Conservation (phyloP, 371 early-diverging fungal genomes). For the Mucor mucedo region DNA sequence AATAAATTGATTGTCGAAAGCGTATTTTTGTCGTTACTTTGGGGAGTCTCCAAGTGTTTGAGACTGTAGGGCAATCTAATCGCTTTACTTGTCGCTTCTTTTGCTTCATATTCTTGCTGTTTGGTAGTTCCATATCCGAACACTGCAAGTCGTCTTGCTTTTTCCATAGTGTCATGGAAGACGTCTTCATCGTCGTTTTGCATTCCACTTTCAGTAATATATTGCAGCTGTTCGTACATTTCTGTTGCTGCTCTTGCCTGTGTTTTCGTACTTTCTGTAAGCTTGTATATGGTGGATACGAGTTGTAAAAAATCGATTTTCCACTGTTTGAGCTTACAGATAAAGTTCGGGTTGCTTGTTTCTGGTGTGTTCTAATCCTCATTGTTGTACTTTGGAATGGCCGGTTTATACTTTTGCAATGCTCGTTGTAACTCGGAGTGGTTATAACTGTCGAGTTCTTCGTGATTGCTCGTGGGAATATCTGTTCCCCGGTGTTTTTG, state of each 20-base stretch:
- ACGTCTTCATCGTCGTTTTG: background rate
- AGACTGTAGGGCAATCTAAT: conserved; percentile 17
- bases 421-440: background rate
- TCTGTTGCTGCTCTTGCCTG: conserved; percentile 15
- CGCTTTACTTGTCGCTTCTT: conserved; percentile 11
- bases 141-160: too few relatives aligned
- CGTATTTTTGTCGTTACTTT: background rate
- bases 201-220: background rate
- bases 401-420: background rate
- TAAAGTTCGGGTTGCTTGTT: background rate
- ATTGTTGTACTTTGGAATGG: background rate
- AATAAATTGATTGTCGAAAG: background rate
- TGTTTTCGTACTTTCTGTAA: conserved; percentile 14
- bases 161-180: background rate
- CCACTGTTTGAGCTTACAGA: background rate
- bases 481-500: too few relatives aligned
- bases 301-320: conserved; percentile 14
- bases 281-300: conserved; percentile 8
- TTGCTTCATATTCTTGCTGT: conserved; percentile 18
- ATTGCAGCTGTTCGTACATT: conserved; percentile 2
- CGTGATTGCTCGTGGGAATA: too few relatives aligned
- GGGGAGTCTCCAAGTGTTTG: conserved; percentile 8
- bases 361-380: background rate
- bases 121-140: conserved; percentile 1
- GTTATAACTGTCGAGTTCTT: conserved; percentile 9